Evolutionary conservation across 257 asterid species (phyloP), one percentile per base, ranked within the genome.

Genomic region (Solanum piurae): DNA sequence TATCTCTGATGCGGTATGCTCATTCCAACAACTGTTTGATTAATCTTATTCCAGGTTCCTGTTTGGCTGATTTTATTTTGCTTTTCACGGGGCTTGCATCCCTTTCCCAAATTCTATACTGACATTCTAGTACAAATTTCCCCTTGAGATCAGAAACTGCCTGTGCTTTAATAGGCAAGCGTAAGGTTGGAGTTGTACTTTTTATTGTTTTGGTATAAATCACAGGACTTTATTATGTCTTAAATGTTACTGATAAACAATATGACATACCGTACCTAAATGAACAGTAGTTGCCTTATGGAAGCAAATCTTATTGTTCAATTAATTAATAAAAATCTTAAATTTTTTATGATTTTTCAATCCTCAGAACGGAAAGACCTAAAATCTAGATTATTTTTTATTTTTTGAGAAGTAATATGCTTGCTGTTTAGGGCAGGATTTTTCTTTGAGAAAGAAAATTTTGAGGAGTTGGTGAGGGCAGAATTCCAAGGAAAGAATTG

Each of bases 1-100:
- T 89, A 89, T 95, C 86, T 94, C 98, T 89, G 98, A 95, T 90
- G 98, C 98, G 94, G 98, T 95, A 93, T 55, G 91, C 89, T 82
- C 86, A 49, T 49, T 82, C 42, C 71, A 49, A 52, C 40, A 82
- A 31, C 86, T 82, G 29, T 49, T 82, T 29, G 21, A 82, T 82
- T 49, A 49, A 29, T 49, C 71, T 52, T 52, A 62, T 62, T 87
- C 46, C 55, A 74, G 20, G n/a, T 46, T 87, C 58, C 38, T 74
- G 60, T 85, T 25, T 71, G 66, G 58, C 87, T 88, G 76, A 27
- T 83, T 60, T 86, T 29, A 21, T 52, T 46, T 37, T 49, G 31
- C 33, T 71, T 77, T 12, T 82, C 10, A 80, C 16, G 85, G 85
- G 68, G 68, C 42, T 29, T 46, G 85, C 85, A 46, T 80, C 85